Conservation (phyloP, 805 yeast species). For the Wickerhamomyces canadensis region DNA sequence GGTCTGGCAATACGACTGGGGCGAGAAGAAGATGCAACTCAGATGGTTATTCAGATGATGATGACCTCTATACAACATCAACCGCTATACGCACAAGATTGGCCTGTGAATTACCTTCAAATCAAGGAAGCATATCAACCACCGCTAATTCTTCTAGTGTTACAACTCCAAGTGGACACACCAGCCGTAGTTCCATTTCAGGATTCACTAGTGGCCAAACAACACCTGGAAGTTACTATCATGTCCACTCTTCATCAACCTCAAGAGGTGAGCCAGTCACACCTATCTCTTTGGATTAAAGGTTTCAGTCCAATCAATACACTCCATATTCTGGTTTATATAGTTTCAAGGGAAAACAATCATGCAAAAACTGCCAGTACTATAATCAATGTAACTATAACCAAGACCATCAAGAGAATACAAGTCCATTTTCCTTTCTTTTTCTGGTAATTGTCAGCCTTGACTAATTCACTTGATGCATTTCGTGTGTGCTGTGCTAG, state of each 20-base stretch:
- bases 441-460: slow-evolving; percentile 73
- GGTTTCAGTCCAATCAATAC: too few species aligned
- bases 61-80: background rate
- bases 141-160: too few species aligned
- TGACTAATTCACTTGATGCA: slow-evolving; percentile 64
- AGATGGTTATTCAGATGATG: background rate
- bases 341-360: too few species aligned
- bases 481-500: slow-evolving; percentile 59
- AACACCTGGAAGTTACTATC: background rate
- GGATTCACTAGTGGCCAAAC: background rate
- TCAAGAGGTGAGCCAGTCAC: background rate
- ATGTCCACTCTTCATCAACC: too few species aligned
- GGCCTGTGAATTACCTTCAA: too few species aligned
- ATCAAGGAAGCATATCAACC: too few species aligned
- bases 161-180: background rate
- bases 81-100: background rate
- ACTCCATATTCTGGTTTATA: background rate
- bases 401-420: slow-evolving; percentile 51
- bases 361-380: slow-evolving; percentile 41
- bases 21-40: too few species aligned
- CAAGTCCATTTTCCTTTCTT: slow-evolving; percentile 70
- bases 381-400: slow-evolving; percentile 52
- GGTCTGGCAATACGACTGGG: too few species aligned
- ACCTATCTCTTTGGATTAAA: too few species aligned
- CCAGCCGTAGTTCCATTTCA: background rate